Percentiles rank a stretch among this genome's conserved stretches.
phyloP scores from a whole-genome alignment of 148 eudicot genomes.

The Cornus suecica region DNA sequence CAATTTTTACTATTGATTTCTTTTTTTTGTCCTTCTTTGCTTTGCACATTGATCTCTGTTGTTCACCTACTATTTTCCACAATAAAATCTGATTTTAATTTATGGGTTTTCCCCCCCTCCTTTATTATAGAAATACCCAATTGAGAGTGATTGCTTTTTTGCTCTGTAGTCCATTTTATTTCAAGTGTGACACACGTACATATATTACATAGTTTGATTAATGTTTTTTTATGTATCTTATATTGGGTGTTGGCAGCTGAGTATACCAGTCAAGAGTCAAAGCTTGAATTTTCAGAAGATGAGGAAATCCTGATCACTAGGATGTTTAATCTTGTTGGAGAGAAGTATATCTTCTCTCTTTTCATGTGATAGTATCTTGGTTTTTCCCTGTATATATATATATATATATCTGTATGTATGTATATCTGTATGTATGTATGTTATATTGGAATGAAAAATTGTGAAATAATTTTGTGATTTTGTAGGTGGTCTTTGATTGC shows the following conservation, averaged over 20 bases:
- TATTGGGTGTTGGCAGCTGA: slow-evolving; percentile 1
- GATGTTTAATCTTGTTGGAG: slow-evolving; percentile 26
- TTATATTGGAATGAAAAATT: too few species aligned
- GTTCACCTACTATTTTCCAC: not conserved
- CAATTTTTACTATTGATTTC: not conserved
- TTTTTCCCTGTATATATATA: not conserved
- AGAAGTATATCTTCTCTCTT: not conserved
- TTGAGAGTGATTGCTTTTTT: too few species aligned
- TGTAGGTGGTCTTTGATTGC: slow-evolving; percentile 27
- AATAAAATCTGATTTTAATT: not conserved
- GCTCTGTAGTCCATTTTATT: too few species aligned
- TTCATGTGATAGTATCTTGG: not conserved
- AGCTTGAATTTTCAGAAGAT: slow-evolving; percentile 21
- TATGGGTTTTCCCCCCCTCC: not conserved
- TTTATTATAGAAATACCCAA: not conserved
- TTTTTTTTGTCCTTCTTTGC: not conserved
- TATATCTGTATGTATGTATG: not conserved
- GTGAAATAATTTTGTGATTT: not conserved
- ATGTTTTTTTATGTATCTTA: too few species aligned
- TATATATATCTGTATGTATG: too few species aligned
- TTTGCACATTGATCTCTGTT: not conserved
- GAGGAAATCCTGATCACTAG: slow-evolving; percentile 26
- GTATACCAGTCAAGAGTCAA: slow-evolving; percentile 11
- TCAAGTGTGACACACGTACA: not conserved
- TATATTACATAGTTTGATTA: not conserved